Evolutionary conservation across 441 rosid species (phyloP), one percentile per base, ranked within the genome.

Genomic region (Eutrema salsugineum): DNA sequence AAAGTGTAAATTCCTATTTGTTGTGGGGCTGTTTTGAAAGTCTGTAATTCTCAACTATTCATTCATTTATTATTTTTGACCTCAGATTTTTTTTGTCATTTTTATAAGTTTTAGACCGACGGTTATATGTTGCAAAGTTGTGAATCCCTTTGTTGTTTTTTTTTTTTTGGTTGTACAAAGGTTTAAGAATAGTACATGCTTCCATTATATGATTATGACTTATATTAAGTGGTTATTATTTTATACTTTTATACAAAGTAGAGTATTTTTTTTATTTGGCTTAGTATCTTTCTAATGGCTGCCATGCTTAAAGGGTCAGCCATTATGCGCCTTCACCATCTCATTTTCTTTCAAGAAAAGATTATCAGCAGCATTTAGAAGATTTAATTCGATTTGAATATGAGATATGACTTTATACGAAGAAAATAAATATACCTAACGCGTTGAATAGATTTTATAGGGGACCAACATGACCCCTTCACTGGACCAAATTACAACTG

Each of bases 151-250:
- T 68, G 49, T 60, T 68, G 65, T 19, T 33, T 33, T 67, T n/a
- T n/a, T n/a, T n/a, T n/a, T n/a, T n/a, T n/a, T n/a, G n/a, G 48
- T 68, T 75, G 75, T 76, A 75, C 65, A 75, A 75, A 75, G 58
- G 22, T 43, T 40, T 43, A 42, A 66, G 62, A 50, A 58, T 48
- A 49, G 30, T 47, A 72, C 15, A 64, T 53, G 56, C 2, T 27
- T 27, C 11, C 35, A 60, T 33, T 59, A 24, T 42, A 48, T 20
- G 22, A n/a, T n/a, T 49, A 35, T 27, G 27, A 33, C 3, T 48
- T 16, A 42, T 53, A 7, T n/a, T n/a, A 53, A 63, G 63, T 53
- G 63, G 38, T 30, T 40, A 32, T 30, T 50, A 27, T 40, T n/a
- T n/a, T n/a, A n/a, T n/a, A n/a, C n/a, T n/a, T n/a, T n/a, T n/a